These are phyloP conservation scores for Immersiporthe knoxdaviesiana DNA, from an alignment of 2,329 filamentous ascomycete genomes.

Conservation along the genomic window DNA sequence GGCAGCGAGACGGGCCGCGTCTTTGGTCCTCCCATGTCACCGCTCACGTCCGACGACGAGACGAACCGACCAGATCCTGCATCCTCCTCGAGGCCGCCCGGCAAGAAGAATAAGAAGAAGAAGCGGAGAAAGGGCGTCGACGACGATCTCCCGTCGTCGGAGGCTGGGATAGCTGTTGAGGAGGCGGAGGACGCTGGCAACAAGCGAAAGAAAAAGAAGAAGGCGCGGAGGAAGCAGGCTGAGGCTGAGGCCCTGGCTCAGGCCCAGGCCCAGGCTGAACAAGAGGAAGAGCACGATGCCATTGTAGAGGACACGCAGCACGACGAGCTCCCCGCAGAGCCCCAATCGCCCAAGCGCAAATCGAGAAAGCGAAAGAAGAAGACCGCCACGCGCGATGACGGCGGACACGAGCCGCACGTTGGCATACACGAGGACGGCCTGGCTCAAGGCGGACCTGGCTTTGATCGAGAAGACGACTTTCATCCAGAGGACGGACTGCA, in stretches of 20 bases:
- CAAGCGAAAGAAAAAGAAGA: slow-evolving; percentile 17
- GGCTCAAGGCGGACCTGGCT: background rate
- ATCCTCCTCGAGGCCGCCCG: background rate
- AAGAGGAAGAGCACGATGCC: background rate
- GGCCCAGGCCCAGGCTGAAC: background rate
- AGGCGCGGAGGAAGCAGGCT: background rate
- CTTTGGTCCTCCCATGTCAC: slow-evolving; percentile 8
- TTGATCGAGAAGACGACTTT: background rate
- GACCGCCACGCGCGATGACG: background rate
- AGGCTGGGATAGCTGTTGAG: background rate
- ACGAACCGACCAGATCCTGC: background rate
- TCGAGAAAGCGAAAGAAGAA: slow-evolving; percentile 7
- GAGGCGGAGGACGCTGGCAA: background rate
- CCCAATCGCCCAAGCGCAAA: slow-evolving; percentile 8
- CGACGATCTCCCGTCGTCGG: background rate
- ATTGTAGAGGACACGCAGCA: background rate
- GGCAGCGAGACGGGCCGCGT: background rate
- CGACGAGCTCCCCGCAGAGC: background rate
- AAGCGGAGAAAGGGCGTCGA: slow-evolving; percentile 9
- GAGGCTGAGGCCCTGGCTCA: background rate
- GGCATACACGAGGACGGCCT: background rate
- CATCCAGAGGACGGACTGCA: background rate
- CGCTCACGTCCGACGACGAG: slow-evolving; percentile 6
- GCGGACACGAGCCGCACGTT: background rate
- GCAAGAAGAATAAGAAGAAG: slow-evolving; percentile 14